These are phyloP conservation scores for Fusarium pininemorale DNA, from an alignment of 2,329 filamentous ascomycete species.

Conservation along the genomic window DNA sequence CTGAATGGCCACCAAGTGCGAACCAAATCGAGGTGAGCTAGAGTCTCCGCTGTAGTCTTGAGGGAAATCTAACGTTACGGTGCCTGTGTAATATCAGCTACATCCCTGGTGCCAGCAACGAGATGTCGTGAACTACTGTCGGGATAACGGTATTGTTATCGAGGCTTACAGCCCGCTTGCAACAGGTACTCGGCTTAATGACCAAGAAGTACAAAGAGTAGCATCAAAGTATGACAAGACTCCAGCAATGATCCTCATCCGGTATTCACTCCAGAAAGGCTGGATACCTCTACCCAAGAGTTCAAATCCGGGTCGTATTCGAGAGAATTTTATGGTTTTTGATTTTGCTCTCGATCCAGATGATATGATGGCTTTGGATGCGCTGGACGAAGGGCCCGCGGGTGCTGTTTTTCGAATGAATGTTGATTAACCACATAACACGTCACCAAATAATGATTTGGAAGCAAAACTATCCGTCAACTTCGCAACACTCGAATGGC, in stretches of 20 bases:
- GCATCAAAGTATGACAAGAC: slow-evolving; percentile 68
- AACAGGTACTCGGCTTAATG: slow-evolving; percentile 51
- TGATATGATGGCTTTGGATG: slow-evolving; percentile 61
- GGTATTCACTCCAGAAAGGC: slow-evolving; percentile 75
- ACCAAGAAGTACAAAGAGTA: slow-evolving; percentile 64
- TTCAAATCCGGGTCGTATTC: slow-evolving; percentile 66
- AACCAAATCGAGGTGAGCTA: slow-evolving; percentile 75
- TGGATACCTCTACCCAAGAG: slow-evolving; percentile 77
- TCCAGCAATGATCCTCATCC: slow-evolving; percentile 72
- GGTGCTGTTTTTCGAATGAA: slow-evolving; percentile 48
- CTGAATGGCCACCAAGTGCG: slow-evolving; percentile 73
- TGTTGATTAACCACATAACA: slow-evolving; percentile 14
- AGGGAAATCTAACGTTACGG: not conserved
- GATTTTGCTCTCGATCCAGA: slow-evolving; percentile 64
- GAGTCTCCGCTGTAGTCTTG: not conserved
- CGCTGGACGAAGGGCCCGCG: slow-evolving; percentile 40
- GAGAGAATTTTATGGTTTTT: slow-evolving; percentile 68
- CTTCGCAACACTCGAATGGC: not conserved
- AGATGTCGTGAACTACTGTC: slow-evolving; percentile 64
- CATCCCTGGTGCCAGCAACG: slow-evolving; percentile 74
- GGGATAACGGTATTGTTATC: slow-evolving; percentile 76
- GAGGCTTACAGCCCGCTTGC: slow-evolving; percentile 53
- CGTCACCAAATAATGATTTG: not conserved
- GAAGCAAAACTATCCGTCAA: not conserved
- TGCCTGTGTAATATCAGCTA: slow-evolving; percentile 57